Evolutionary conservation across 352 stramenopile genomes (phyloP).

Genomic region (Globisporangium parvum): DNA sequence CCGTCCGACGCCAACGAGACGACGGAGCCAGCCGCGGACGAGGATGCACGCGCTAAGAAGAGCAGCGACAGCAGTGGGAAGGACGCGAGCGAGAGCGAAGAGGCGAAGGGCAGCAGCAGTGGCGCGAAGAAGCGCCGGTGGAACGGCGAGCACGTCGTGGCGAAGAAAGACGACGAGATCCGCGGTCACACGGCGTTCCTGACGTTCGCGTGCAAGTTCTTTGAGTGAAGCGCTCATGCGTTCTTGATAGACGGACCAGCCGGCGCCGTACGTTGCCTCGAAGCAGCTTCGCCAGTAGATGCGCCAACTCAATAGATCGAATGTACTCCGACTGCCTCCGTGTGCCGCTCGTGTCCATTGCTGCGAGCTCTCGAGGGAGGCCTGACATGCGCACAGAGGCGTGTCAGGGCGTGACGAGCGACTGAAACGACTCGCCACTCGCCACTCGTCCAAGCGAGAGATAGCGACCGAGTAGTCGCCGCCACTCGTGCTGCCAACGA

Average conservation of each 20-base stretch:
- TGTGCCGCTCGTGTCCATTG: no score
- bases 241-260: no score
- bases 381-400: no score
- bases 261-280: no score
- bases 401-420: no score
- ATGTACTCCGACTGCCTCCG: no score
- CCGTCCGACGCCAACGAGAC: constrained; percentile 1
- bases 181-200: constrained; percentile 83
- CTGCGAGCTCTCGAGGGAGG: no score
- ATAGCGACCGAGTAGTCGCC: no score
- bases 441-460: no score
- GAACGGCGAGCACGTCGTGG: constrained; percentile 59
- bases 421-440: no score
- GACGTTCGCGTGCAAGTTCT: constrained; percentile 85
- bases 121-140: constrained; percentile 47
- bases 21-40: constrained; percentile 8
- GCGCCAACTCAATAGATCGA: constrained; percentile 3
- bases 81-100: constrained; percentile 20
- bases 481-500: no score
- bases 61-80: constrained; percentile 6
- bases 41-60: constrained; percentile 12
- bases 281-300: no score
- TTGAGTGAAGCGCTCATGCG: constrained; percentile 14
- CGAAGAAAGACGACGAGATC: constrained; percentile 85
- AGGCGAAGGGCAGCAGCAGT: constrained; percentile 8